Evolutionary conservation across 2,329 filamentous ascomycete genomes (phyloP).

Genomic region (Cadophora gregata): DNA sequence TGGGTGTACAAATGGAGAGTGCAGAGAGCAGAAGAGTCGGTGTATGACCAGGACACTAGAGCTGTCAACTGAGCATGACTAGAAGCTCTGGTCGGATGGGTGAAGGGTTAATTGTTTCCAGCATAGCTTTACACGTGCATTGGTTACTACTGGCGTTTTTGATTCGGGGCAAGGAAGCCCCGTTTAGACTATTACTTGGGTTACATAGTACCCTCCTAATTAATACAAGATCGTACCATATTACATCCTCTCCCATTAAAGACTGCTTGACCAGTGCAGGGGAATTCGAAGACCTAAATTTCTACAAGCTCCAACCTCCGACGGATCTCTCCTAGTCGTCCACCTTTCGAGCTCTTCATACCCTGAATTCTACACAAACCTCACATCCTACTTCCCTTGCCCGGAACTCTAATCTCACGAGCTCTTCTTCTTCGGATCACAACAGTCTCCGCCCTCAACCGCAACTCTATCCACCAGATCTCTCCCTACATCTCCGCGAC

Average conservation of each 20-base stretch:
- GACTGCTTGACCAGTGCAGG: not conserved
- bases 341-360: too few relatives aligned
- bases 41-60: not conserved
- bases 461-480: constrained; percentile 55
- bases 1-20: constrained; percentile 29
- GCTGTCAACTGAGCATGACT: not conserved
- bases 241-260: not conserved
- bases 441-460: constrained; percentile 58
- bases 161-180: constrained; percentile 25
- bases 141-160: constrained; percentile 26
- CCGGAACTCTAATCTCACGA: not conserved
- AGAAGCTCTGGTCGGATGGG: not conserved
- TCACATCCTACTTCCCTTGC: not conserved
- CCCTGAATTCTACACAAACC: not conserved
- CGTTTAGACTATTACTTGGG: constrained; percentile 25
- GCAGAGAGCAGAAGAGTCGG: not conserved
- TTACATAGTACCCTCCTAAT: constrained; percentile 23
- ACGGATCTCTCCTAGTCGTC: too few relatives aligned
- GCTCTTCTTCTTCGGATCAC: constrained; percentile 50
- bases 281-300: not conserved
- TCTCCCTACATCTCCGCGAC: constrained; percentile 38
- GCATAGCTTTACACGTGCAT: constrained; percentile 15
- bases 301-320: too few relatives aligned
- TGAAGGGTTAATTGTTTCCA: constrained; percentile 18
- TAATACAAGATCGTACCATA: constrained; percentile 25